Evolutionary conservation across 257 asterid genomes (phyloP).

Genomic region (Nicotiana attenuata): DNA sequence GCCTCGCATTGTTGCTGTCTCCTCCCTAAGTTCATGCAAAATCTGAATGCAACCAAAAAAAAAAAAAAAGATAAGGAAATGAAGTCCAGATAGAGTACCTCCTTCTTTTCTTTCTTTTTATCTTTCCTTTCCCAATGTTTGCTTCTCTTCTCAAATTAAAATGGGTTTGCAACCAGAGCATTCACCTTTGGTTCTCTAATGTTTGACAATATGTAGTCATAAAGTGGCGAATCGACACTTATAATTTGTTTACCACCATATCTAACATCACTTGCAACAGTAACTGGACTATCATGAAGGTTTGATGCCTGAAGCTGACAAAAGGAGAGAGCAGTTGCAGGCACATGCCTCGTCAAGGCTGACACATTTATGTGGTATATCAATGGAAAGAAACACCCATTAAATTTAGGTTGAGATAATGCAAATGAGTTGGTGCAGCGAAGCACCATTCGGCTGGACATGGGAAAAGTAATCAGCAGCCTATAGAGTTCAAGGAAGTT

Average conservation of each 20-base stretch:
- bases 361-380: not conserved
- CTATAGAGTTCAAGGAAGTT: not conserved
- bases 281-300: constrained; percentile 35
- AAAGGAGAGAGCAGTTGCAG: constrained; percentile 9
- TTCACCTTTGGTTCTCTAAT: constrained; percentile 81
- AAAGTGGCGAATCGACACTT: constrained; percentile 62
- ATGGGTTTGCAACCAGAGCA: not conserved
- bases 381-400: not conserved
- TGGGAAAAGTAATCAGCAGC: constrained; percentile 4
- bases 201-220: constrained; percentile 69
- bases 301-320: constrained; percentile 23
- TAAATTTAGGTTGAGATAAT: not conserved
- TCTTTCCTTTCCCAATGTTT: not conserved
- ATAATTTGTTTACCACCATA: constrained; percentile 77
- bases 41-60: constrained; percentile 35
- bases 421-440: not conserved
- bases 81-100: not conserved
- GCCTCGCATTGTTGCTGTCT: constrained; percentile 76
- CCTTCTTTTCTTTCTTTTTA: not conserved
- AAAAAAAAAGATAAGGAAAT: not conserved
- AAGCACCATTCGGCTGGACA: constrained; percentile 10
- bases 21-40: constrained; percentile 87
- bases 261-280: constrained; percentile 40
- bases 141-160: not conserved
- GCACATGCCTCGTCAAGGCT: not conserved